These are phyloP conservation scores for Monosporascus sp. DNA, from an alignment of 2,329 filamentous ascomycete species.

Conservation along the genomic window DNA sequence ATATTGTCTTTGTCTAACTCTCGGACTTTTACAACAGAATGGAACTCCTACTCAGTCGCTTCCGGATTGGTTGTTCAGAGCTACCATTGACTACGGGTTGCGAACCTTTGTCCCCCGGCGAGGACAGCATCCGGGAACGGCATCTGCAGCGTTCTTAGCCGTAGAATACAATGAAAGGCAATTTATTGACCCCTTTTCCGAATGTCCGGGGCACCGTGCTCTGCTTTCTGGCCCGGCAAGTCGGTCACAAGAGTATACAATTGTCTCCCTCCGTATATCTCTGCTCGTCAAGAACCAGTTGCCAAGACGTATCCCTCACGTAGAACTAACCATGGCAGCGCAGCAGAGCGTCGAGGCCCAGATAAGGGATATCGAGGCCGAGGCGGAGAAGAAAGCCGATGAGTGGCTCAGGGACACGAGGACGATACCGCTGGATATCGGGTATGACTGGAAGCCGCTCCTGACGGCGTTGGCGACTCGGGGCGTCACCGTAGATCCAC, in stretches of 20 bases:
- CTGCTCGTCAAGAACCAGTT: background rate
- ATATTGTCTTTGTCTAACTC: too few relatives aligned
- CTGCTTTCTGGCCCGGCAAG: too few relatives aligned
- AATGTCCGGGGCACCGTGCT: too few relatives aligned
- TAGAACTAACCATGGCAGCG: background rate
- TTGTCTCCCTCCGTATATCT: too few relatives aligned
- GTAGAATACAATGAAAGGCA: background rate
- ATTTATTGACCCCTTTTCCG: too few relatives aligned
- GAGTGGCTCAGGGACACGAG: background rate
- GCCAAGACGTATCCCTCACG: background rate
- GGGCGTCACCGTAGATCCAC: background rate
- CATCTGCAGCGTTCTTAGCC: background rate
- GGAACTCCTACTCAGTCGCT: too few relatives aligned
- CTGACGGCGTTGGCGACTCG: background rate
- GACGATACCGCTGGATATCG: constrained; percentile 2
- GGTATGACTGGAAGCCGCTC: constrained; percentile 6
- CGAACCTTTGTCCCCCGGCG: background rate
- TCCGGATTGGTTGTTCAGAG: too few relatives aligned
- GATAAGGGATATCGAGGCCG: background rate
- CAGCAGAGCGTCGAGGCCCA: background rate
- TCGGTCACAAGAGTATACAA: too few relatives aligned
- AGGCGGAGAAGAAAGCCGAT: background rate
- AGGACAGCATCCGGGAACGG: background rate
- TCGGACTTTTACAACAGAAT: too few relatives aligned
- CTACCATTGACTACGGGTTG: background rate